phyloP scores from a whole-genome alignment of 345 rosid species.

The Eucalyptus dawsonii region DNA sequence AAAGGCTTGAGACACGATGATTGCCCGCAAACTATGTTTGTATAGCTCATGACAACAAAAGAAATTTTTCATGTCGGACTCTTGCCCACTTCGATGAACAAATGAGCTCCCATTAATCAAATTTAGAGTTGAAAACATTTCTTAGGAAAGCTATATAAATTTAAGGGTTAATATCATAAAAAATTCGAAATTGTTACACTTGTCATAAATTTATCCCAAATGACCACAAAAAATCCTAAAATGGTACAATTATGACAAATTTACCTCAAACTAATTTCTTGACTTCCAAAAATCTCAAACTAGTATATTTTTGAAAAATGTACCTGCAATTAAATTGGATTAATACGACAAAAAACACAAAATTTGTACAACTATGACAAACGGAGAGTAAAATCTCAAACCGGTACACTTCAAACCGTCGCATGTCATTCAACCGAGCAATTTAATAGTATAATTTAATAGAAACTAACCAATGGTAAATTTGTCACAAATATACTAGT shows the following conservation, averaged over 20 bases:
- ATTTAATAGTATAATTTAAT: too few species aligned
- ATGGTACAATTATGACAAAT: fast-evolving
- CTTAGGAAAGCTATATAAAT: too few species aligned
- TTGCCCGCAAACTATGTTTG: fast-evolving
- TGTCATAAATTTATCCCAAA: fast-evolving
- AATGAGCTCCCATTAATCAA: background rate
- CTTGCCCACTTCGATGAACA: background rate
- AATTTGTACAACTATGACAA: too few species aligned
- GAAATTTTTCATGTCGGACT: background rate
- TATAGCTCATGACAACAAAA: background rate
- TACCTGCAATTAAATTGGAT: fast-evolving
- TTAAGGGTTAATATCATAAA: too few species aligned
- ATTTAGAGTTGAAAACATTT: background rate
- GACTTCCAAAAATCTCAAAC: too few species aligned
- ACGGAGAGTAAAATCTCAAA: fast-evolving
- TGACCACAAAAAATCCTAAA: fast-evolving
- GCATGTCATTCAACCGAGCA: fast-evolving
- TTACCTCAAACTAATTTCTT: too few species aligned
- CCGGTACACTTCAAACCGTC: fast-evolving
- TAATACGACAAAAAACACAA: too few species aligned
- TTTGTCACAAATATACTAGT: too few species aligned
- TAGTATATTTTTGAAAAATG: too few species aligned
- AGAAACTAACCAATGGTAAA: fast-evolving
- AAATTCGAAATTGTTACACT: fast-evolving
- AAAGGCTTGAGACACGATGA: background rate